Evolutionary conservation across 495 filamentous ascomycete genomes (phyloP), one percentile per base, ranked within the genome.

Genomic region (Achaetomiella virescens): DNA sequence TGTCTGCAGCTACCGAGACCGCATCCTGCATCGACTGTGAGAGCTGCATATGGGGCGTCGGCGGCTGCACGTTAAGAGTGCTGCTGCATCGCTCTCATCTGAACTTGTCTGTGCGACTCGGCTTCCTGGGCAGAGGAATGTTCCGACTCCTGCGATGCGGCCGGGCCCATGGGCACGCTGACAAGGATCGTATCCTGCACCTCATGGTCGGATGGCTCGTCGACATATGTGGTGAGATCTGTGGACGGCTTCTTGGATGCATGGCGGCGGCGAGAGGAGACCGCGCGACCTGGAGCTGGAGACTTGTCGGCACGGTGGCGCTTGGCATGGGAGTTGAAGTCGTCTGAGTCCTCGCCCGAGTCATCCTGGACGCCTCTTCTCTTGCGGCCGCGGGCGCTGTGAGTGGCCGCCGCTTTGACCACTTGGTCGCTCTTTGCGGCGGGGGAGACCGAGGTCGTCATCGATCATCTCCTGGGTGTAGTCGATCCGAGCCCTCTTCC

Each of bases 101-200:
- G 66, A 61, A 20, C 59, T 37, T 1, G 58, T 54, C 9, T 57
- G 0, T 46, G 49, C 14, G 65, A 54, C 31, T 61, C 60, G 9
- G 66, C 49, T 40, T 68, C 61, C 12, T 42, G 54, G 31, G 49
- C 45, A 15, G 63, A 64, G 2, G 64, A 68, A 3, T 49, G 40
- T 0, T 62, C 63, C 17, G 64, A 65, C 12, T 59, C 66, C 14
- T 64, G 46, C 15, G 53, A 51, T 8, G 52, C 47, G 5, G n/a
- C 64, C 11, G 27, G 49, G 25, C 64, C 60, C 50, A 62, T 66
- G 18, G 65, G 52, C 6, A 70, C 69, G 25, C 75, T 74, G 40
- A 78, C 75, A 27, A 77, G 70, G 54, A 78, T 77, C 27, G 75
- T 77, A 59, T 78, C 75, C 55, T 74, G 70, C 6, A 77, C 71